These are phyloP conservation scores for Geosmithia flava DNA, from an alignment of 2,329 filamentous ascomycete species.

Conservation along the genomic window DNA sequence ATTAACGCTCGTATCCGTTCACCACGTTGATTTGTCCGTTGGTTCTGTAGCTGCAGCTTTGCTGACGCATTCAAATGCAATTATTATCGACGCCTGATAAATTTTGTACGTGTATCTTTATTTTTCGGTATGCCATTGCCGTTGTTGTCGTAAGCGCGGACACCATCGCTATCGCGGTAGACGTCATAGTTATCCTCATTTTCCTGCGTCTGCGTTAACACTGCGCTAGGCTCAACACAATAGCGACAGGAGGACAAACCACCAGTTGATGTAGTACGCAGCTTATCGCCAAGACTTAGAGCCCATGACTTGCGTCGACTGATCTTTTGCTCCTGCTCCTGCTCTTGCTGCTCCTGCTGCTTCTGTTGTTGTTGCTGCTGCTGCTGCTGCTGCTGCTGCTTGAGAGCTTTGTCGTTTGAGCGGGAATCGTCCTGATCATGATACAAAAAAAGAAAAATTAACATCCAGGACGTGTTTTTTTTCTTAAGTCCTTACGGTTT, in stretches of 20 bases:
- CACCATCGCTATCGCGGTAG: neutral
- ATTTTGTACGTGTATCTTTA: neutral
- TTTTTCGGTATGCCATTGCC: neutral
- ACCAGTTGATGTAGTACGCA: slow-evolving; percentile 5
- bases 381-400: neutral
- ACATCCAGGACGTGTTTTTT: slow-evolving; percentile 7
- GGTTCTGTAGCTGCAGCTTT: neutral
- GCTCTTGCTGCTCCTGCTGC: neutral
- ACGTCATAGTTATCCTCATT: neutral
- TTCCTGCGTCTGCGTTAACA: neutral
- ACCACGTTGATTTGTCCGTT: neutral
- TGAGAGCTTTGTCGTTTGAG: slow-evolving; percentile 18
- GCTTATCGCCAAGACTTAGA: slow-evolving; percentile 19
- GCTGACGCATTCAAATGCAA: neutral
- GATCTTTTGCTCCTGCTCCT: slow-evolving; percentile 10
- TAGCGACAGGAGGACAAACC: neutral
- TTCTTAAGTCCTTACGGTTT: slow-evolving; percentile 15
- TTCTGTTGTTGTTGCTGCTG: neutral
- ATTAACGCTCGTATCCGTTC: neutral
- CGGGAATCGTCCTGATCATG: slow-evolving; percentile 22
- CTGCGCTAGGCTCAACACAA: neutral
- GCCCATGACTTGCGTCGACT: slow-evolving; percentile 33
- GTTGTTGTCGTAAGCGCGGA: neutral
- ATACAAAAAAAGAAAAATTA: slow-evolving; percentile 13
- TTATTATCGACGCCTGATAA: no score